Conservation (phyloP, 2,329 filamentous ascomycete species). For the Penicillium sp. region DNA sequence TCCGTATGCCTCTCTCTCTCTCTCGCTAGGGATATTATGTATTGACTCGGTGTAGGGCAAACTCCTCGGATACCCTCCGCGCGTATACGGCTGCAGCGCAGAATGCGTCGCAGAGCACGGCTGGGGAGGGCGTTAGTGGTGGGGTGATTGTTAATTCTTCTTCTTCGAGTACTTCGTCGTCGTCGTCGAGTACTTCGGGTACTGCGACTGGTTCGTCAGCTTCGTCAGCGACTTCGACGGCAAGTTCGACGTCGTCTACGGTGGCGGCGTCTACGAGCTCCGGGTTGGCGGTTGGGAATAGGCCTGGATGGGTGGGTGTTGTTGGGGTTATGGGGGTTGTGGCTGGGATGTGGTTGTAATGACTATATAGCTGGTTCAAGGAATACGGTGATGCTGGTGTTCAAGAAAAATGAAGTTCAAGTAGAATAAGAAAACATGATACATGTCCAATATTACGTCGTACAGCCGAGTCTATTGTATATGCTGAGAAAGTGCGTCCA, state of each 20-base stretch:
- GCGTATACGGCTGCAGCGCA: constrained; percentile 16
- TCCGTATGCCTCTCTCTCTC: constrained; percentile 25
- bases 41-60: neutral
- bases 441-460: no score
- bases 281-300: neutral
- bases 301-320: neutral
- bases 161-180: neutral
- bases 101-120: neutral
- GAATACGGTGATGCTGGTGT: no score
- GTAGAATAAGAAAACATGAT: neutral
- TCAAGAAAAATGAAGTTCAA: no score
- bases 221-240: neutral
- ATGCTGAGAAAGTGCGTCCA: no score
- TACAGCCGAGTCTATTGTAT: no score
- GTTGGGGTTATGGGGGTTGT: neutral
- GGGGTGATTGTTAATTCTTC: neutral
- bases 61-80: constrained; percentile 16
- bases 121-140: neutral
- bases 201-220: neutral
- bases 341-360: neutral
- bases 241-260: neutral
- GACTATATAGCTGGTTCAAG: no score
- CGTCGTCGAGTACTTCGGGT: neutral
- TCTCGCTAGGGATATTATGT: constrained; percentile 1
- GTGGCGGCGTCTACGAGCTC: neutral